Evolutionary conservation across 495 filamentous ascomycete genomes (phyloP), one percentile per base, ranked within the genome.

Genomic region (Penicillium roqueforti): DNA sequence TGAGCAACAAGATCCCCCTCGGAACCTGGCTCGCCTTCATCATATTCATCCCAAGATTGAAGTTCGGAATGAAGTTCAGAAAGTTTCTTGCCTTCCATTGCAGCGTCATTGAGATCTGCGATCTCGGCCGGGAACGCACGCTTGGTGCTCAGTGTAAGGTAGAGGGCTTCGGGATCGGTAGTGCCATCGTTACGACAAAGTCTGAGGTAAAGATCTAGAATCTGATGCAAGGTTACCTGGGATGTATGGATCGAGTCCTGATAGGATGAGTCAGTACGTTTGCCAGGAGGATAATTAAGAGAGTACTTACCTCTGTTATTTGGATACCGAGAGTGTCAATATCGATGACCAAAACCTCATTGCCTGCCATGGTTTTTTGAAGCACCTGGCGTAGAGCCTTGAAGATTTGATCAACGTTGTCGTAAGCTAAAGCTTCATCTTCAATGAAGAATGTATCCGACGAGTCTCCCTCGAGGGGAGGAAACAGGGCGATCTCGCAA

Each of bases 401-500:
- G 45, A 96, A 76, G 19, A 96, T 73, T 29, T 79, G 74, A 20
- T 69, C 65, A 25, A 96, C 68, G 14, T 74, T 73, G 18, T 78
- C 63, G 43, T 83, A 77, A 14, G 84, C 75, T 1, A 87, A 71
- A 20, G 75, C 72, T 56, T 82, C 77, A 59, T 92, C 85, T 52
- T 83, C 75, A 11, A 96, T 78, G 47, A 95, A 88, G 59, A 83
- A 95, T 9, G 81, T 80, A 43, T 88, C 83, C 0, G 84, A 76
- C 48, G 83, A 81, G 55, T 88, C 83, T 34, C 81, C 77, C 53
- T 82, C 76, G 19, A 76, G 69, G 22, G 81, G 83, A 31, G 86
- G 84, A 55, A 93, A 89, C 7, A 95, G 72, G 11, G 81, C 81
- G 46, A 91, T 90, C 59, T 83, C 82, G 44, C 70, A 80, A 7